phyloP scores from a whole-genome alignment of 371 early-diverging fungal species.

The Coemansia sp. region DNA sequence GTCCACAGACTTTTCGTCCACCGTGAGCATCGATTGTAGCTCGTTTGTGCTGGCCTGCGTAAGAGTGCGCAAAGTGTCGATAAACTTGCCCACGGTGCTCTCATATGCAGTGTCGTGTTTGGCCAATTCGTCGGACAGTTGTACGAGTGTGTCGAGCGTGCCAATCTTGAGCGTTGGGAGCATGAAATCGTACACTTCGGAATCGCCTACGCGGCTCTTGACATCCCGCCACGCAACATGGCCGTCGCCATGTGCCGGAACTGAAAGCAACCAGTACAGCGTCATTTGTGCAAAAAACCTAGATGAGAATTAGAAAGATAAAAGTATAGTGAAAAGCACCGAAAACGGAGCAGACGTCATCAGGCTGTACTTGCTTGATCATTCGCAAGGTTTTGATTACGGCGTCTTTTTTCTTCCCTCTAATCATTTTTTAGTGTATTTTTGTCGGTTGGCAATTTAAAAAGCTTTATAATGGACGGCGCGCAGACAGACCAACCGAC shows the following conservation, averaged over 20 bases:
- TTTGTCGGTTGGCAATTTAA: neutral
- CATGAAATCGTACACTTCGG: conserved; percentile 65
- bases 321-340: no score
- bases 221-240: conserved; percentile 68
- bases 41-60: conserved; percentile 32
- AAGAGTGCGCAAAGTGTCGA: conserved; percentile 73
- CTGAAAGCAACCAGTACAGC: conserved; percentile 59
- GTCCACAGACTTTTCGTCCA: conserved; percentile 85
- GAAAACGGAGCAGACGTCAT: neutral
- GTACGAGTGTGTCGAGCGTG: conserved; percentile 85
- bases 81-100: conserved; percentile 69
- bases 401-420: neutral
- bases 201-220: conserved; percentile 50
- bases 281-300: conserved; percentile 48
- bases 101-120: conserved; percentile 82
- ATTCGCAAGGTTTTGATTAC: no score
- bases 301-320: neutral
- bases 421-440: neutral
- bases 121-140: conserved; percentile 87
- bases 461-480: conserved; percentile 1
- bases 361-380: neutral
- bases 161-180: conserved; percentile 88
- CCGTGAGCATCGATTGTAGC: conserved; percentile 63
- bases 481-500: neutral
- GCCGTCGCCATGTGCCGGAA: conserved; percentile 52